Evolutionary conservation across 495 filamentous ascomycete genomes (phyloP), one percentile per base, ranked within the genome.

Genomic region (Pseudevernia furfuracea): DNA sequence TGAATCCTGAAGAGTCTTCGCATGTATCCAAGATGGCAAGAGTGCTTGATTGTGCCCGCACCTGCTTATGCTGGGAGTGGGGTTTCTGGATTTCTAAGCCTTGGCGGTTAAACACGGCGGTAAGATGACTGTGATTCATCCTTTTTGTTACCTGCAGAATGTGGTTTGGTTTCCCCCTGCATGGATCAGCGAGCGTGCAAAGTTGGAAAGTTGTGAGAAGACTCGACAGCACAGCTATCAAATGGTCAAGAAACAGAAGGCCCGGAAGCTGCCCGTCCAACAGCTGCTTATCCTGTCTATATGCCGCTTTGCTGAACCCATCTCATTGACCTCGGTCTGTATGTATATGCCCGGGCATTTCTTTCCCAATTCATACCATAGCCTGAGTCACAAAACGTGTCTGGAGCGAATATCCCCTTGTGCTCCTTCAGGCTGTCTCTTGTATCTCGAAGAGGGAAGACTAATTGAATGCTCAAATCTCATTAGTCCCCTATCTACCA

Each of bases 401-500:
- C n/a, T 14, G 46, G 46, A 23, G 2, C 46, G 5, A 49, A 25
- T 3, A 49, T 28, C 10, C 7, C 9, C 8, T 49, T 49, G 46
- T 12, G 15, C 43, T 44, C 46, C 46, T 23, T 48, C 9, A 8
- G 28, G 38, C 30, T 41, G n/a, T 28, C 36, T 25, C 11, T 11
- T 14, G 4, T 8, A 41, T 59, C 25, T 30, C 32, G 17, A 41
- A 36, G 14, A 34, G 10, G 6, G 12, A 28, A 34, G 21, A 38
- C 59, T 61, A 23, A 61, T 15, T 61, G n/a, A n/a, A n/a, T n/a
- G n/a, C 7, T 2, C 14, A 46, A 43, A 5, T 21, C 14, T 37
- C n/a, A 12, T 85, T 96, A 66, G 89, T 88, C 66, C 93, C 93
- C 21, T 97, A 97, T 73, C 81, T 97, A 44, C 90, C 89, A 32